A percentile compares a stretch with the other conserved stretches of the same genome.
These are phyloP conservation scores for Austroboletus olivaceoglutinosus DNA, from an alignment of 1,284 basidiomycete genomes.

Conservation along the genomic window DNA sequence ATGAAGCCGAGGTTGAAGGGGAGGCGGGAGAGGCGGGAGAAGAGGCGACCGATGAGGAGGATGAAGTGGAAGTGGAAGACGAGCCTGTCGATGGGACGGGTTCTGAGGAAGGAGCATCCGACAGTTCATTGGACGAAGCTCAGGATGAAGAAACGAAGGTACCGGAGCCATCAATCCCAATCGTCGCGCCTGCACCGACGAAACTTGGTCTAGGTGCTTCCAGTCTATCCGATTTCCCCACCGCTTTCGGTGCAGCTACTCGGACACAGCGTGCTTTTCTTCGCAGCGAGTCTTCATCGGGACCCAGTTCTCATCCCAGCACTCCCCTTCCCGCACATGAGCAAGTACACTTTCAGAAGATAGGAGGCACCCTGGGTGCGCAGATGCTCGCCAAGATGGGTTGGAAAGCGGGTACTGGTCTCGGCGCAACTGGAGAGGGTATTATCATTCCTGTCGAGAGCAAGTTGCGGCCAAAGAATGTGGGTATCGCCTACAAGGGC, in stretches of 20 bases:
- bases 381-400: slow-evolving; percentile 93
- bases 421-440: slow-evolving; percentile 78
- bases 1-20: slow-evolving; percentile 41
- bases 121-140: slow-evolving; percentile 36
- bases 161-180: slow-evolving; percentile 19
- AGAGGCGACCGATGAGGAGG: slow-evolving; percentile 40
- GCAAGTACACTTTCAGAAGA: slow-evolving; percentile 74
- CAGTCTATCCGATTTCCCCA: slow-evolving; percentile 34
- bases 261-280: slow-evolving; percentile 54
- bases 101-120: slow-evolving; percentile 32
- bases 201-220: slow-evolving; percentile 24
- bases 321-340: slow-evolving; percentile 65
- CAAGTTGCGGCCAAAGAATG: slow-evolving; percentile 77
- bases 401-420: slow-evolving; percentile 83
- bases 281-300: slow-evolving; percentile 45
- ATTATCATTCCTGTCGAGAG: slow-evolving; percentile 87
- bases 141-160: slow-evolving; percentile 51
- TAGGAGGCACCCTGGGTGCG: slow-evolving; percentile 77
- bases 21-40: slow-evolving; percentile 33
- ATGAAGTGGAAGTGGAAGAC: slow-evolving; percentile 52
- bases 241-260: slow-evolving; percentile 42
- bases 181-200: slow-evolving; percentile 30
- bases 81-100: slow-evolving; percentile 29
- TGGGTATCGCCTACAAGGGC: slow-evolving; percentile 85
- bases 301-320: slow-evolving; percentile 42